Percentiles rank a stretch among this genome's conserved stretches.
Conservation (phyloP, 371 early-diverging fungal genomes). For the Mortierella sp. region DNA sequence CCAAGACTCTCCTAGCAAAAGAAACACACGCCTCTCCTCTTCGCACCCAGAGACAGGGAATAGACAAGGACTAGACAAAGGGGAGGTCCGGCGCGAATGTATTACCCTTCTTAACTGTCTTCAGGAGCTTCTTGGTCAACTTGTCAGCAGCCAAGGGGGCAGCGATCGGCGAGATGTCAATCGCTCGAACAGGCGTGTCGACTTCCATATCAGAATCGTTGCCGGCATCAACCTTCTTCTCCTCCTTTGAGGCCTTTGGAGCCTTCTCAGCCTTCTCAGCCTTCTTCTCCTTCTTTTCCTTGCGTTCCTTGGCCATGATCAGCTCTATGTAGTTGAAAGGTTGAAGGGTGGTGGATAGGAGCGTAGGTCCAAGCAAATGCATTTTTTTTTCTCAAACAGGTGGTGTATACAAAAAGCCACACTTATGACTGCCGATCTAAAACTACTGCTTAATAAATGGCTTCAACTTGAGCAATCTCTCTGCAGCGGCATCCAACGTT, state of each 20-base stretch:
- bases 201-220: slow-evolving; percentile 55
- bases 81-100: too few relatives aligned
- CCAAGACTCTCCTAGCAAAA: too few relatives aligned
- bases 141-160: slow-evolving; percentile 93
- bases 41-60: too few relatives aligned
- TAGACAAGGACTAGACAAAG: too few relatives aligned
- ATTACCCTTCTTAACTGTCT: slow-evolving; percentile 92
- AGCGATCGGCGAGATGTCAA: slow-evolving; percentile 84
- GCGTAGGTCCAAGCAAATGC: too few relatives aligned
- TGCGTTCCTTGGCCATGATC: slow-evolving; percentile 61
- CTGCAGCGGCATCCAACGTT: slow-evolving; percentile 80
- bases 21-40: too few relatives aligned
- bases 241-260: slow-evolving; percentile 32
- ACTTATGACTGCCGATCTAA: slow-evolving; percentile 6
- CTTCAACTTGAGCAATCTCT: slow-evolving; percentile 73
- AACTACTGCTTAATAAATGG: slow-evolving; percentile 58
- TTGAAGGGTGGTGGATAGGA: too few relatives aligned
- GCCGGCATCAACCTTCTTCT: slow-evolving; percentile 40
- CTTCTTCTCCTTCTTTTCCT: slow-evolving; percentile 61
- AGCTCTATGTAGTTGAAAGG: neutral
- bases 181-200: slow-evolving; percentile 35
- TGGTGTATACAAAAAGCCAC: slow-evolving; percentile 20
- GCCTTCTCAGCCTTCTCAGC: slow-evolving; percentile 46
- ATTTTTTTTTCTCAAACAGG: too few relatives aligned
- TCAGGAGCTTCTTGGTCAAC: slow-evolving; percentile 90